A percentile compares a stretch with the other conserved stretches of the same genome.
Evolutionary conservation across 2,329 filamentous ascomycete species (phyloP).

Genomic region (Ceratocystis papillata): DNA sequence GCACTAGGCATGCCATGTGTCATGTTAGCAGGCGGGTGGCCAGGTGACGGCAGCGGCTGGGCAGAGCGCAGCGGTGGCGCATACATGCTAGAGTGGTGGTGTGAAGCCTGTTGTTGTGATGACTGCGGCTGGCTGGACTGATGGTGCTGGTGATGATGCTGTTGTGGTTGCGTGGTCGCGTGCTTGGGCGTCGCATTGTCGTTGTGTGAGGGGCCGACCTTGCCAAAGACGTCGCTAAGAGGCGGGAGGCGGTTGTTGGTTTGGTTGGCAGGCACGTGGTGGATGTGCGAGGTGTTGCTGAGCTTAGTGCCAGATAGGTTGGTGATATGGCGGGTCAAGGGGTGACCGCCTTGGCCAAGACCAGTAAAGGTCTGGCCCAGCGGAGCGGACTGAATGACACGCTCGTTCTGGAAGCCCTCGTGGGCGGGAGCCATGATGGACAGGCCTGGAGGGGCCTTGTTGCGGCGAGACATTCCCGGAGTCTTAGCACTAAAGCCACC

Average conservation of each 20-base stretch:
- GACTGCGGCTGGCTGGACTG: constrained; percentile 7
- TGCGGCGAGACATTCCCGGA: constrained; percentile 59
- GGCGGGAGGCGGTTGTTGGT: constrained; percentile 87
- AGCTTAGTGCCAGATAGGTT: constrained; percentile 69
- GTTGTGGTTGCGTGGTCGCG: constrained; percentile 5
- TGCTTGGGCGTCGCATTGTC: constrained; percentile 35
- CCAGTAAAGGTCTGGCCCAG: constrained; percentile 93
- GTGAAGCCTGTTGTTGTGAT: constrained; percentile 27
- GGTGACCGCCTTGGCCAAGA: constrained; percentile 60
- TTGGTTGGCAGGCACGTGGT: constrained; percentile 77
- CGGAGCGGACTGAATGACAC: constrained; percentile 92
- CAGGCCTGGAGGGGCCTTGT: constrained; percentile 76
- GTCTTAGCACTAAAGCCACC: constrained; percentile 52
- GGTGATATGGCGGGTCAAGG: constrained; percentile 63
- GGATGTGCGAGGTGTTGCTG: constrained; percentile 77
- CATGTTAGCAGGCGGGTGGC: constrained; percentile 49
- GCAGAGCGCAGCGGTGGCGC: constrained; percentile 41
- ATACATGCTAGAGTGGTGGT: constrained; percentile 37
- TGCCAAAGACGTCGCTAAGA: constrained; percentile 86
- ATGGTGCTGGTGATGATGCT: constrained; percentile 13
- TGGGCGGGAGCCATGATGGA: constrained; percentile 93
- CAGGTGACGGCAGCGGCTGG: constrained; percentile 62
- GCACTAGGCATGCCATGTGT: constrained; percentile 43
- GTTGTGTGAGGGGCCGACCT: constrained; percentile 49
- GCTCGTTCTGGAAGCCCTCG: constrained; percentile 82